These are phyloP conservation scores for Saccharomycopsis sp. DNA, from an alignment of 805 yeast species.

Conservation along the genomic window DNA sequence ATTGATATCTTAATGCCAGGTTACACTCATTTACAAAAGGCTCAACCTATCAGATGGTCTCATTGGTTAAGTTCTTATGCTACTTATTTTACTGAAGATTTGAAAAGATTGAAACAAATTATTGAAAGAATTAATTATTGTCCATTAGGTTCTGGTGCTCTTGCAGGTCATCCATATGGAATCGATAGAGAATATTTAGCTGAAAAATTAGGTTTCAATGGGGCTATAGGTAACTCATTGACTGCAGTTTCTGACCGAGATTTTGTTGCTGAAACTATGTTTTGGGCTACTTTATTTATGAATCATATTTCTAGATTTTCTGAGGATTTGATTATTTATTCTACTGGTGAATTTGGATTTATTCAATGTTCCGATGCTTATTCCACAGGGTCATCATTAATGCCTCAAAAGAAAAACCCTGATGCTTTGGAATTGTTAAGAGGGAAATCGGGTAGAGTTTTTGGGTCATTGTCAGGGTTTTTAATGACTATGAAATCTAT, in stretches of 20 bases:
- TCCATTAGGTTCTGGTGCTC: constrained; percentile 96
- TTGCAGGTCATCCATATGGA: constrained; percentile 99
- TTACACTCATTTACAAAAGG: constrained; percentile 96
- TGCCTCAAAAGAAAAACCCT: constrained; percentile 99
- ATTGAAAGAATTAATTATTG: constrained; percentile 76
- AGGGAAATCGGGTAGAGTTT: constrained; percentile 96
- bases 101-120: constrained; percentile 75
- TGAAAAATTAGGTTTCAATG: constrained; percentile 65
- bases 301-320: constrained; percentile 91
- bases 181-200: constrained; percentile 91
- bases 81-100: constrained; percentile 88
- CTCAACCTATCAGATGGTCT: constrained; percentile 99
- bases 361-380: constrained; percentile 92
- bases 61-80: constrained; percentile 96
- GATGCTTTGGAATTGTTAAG: constrained; percentile 91
- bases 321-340: constrained; percentile 92
- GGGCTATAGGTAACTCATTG: constrained; percentile 90
- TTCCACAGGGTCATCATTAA: constrained; percentile 95
- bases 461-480: constrained; percentile 92
- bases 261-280: constrained; percentile 90
- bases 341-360: constrained; percentile 96
- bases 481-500: constrained; percentile 95
- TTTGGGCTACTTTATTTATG: constrained; percentile 93
- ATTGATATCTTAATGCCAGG: constrained; percentile 97
- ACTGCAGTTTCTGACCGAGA: constrained; percentile 98